Evolutionary conservation across 371 early-diverging fungal species (phyloP), one percentile per base, ranked within the genome.

Genomic region (Actinomortierella ambigua): DNA sequence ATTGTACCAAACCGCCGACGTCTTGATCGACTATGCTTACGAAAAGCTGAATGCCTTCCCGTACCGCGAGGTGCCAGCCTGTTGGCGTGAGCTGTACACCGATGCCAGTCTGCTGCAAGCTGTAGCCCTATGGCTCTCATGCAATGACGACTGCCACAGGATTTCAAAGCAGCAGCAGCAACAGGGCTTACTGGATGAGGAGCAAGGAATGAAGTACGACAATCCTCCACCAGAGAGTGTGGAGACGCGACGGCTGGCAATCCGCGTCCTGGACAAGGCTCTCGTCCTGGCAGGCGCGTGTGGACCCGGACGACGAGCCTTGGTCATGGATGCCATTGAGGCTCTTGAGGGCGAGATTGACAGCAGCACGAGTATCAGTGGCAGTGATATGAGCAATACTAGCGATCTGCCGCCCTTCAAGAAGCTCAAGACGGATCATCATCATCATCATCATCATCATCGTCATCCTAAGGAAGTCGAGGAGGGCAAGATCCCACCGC

Each of bases 21-120:
- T 46, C 3, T 52, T 84, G 8, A 52, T 77, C 26, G 85, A 83
- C 50, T 76, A 71, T 47, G 71, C 78, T 11, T 57, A 76, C n/a
- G 81, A 80, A 42, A 66, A 68, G 55, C 55, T 85, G 3, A 59
- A 82, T 34, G 46, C 68, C 0, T 80, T 66, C 46, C 81, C 81
- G 27, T 83, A 80, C 55, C 77, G 82, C 28, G 75, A 81, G 55
- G 88, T 88, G 0, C 85, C 86, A 17, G 53, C 51, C 2, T 69
- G 62, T 43, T 88, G 88, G 88, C 69, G 85, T n/a, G 80, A 80
- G 9, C 58, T 86, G 43, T 53, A 85, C 53, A 82, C 85, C 40
- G 88, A 88, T 53, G 77, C 81, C 1, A 81, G 83, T 26, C 53
- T 88, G 11, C 57, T 83, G 7, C 76, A 81, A 29, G 78, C 79